These are phyloP conservation scores for Vickermania ingenoplastis DNA, from an alignment of 208 protist species.

Conservation along the genomic window DNA sequence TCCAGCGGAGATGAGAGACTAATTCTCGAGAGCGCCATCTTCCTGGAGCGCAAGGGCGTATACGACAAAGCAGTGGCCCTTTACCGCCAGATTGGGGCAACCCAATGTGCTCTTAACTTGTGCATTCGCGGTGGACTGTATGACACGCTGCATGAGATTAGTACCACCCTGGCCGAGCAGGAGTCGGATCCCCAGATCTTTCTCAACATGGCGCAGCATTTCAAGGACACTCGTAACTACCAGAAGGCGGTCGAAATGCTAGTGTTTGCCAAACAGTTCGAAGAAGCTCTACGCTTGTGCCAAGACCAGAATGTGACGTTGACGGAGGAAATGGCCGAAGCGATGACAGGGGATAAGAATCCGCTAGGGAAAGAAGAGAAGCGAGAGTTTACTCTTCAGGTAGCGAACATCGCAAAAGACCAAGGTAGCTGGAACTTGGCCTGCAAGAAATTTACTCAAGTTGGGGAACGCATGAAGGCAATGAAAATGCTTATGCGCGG, in stretches of 20 bases:
- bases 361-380: slow-evolving; percentile 31
- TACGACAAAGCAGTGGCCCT: slow-evolving; percentile 91
- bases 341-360: slow-evolving; percentile 71
- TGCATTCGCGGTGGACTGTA: slow-evolving; percentile 90
- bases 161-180: slow-evolving; percentile 72
- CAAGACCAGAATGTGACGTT: slow-evolving; percentile 68
- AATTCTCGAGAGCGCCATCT: slow-evolving; percentile 86
- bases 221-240: slow-evolving; percentile 75
- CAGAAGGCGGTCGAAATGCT: slow-evolving; percentile 92
- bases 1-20: slow-evolving; percentile 55
- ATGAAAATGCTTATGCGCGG: slow-evolving; percentile 96
- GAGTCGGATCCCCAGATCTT: slow-evolving; percentile 83
- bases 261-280: slow-evolving; percentile 80
- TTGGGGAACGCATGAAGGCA: slow-evolving; percentile 93
- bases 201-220: slow-evolving; percentile 87
- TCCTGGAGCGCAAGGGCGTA: slow-evolving; percentile 72
- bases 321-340: slow-evolving; percentile 90
- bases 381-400: slow-evolving; percentile 38
- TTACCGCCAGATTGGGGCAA: slow-evolving; percentile 90
- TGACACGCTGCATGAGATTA: slow-evolving; percentile 89
- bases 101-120: slow-evolving; percentile 84
- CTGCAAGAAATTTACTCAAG: slow-evolving; percentile 92
- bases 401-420: slow-evolving; percentile 81
- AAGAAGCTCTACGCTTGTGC: slow-evolving; percentile 81
- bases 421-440: slow-evolving; percentile 88